Percentiles rank a stretch among this genome's conserved stretches.
Conservation (phyloP, 306 rosid species). For the Cucumis sativus region DNA sequence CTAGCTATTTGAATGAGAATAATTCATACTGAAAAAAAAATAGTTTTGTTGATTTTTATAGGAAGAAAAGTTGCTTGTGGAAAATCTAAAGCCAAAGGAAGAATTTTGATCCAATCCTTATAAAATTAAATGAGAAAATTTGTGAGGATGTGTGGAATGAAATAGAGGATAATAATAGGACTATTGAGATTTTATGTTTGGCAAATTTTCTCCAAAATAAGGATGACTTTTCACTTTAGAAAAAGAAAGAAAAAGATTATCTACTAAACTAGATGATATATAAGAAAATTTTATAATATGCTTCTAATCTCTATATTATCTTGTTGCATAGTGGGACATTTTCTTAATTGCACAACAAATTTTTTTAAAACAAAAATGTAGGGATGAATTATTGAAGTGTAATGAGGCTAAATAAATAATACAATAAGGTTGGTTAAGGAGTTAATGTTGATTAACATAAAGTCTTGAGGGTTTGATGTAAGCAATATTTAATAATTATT, state of each 20-base stretch:
- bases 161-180: no score
- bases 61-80: no score
- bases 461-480: not conserved
- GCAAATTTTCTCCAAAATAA: no score
- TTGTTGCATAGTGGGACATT: not conserved
- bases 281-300: not conserved
- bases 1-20: no score
- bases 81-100: no score
- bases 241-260: no score
- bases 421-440: not conserved
- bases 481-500: not conserved
- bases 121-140: no score
- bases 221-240: not conserved
- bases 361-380: not conserved
- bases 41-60: no score
- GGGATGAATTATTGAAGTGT: not conserved
- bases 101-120: no score
- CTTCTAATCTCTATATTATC: not conserved
- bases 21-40: no score
- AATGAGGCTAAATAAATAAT: not conserved
- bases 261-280: no score
- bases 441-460: not conserved
- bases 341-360: not conserved
- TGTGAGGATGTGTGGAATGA: no score
- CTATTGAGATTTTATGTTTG: not conserved